Evolutionary conservation across 495 filamentous ascomycete species (phyloP).

Genomic region (Penicillium pulvis): DNA sequence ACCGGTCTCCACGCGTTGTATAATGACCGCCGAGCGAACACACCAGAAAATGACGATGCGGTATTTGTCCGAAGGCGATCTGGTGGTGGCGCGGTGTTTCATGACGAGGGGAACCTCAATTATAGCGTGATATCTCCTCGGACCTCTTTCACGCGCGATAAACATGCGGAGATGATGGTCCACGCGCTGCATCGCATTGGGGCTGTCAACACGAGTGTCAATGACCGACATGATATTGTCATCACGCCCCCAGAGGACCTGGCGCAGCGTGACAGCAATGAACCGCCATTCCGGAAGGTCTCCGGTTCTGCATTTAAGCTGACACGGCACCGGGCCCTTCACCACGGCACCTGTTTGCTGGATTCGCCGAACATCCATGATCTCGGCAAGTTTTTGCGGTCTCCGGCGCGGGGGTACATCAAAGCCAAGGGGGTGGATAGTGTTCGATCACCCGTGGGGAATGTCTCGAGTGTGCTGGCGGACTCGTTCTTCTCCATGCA

Average conservation of each 20-base stretch:
- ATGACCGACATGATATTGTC: conserved; percentile 92
- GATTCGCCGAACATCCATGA: conserved; percentile 65
- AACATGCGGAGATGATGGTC: conserved; percentile 88
- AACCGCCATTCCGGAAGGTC: conserved; percentile 66
- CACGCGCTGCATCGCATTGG: conserved; percentile 62
- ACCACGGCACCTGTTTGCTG: conserved; percentile 90
- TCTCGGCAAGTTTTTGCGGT: conserved; percentile 67
- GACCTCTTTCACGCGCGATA: conserved; percentile 73
- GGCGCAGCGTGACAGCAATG: conserved; percentile 15
- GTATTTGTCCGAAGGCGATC: conserved; percentile 78
- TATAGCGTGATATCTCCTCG: conserved; percentile 87
- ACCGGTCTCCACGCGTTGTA: conserved; percentile 67
- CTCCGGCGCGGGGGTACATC: conserved; percentile 73
- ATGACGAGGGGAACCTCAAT: conserved; percentile 90
- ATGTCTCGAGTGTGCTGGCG: conserved; percentile 60
- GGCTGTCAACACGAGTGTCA: conserved; percentile 63
- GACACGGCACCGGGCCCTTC: conserved; percentile 72
- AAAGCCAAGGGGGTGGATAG: conserved; percentile 89
- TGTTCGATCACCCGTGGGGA: conserved; percentile 79
- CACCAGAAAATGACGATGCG: conserved; percentile 30
- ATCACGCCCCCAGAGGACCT: conserved; percentile 41
- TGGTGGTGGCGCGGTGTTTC: conserved; percentile 91
- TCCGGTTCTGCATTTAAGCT: conserved; percentile 95
- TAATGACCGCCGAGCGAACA: conserved; percentile 30
- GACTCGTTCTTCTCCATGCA: conserved; percentile 44